phyloP scores from a whole-genome alignment of 2,329 filamentous ascomycete genomes.

The Aspergillus ochraceoroseus region DNA sequence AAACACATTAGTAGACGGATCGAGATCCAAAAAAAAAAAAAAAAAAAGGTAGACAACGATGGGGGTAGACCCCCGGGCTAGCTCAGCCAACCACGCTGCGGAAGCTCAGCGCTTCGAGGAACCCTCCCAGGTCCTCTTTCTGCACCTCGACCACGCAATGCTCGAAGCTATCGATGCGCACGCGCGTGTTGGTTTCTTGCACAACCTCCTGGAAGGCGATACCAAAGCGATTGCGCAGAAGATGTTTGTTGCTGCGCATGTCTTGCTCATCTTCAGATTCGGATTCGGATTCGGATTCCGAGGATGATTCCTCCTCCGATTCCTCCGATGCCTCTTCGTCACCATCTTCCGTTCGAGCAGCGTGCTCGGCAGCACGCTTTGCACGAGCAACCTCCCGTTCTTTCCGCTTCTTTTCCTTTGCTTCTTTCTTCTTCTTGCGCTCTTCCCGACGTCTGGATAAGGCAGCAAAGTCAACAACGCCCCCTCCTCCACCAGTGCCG shows the following conservation, averaged over 20 bases:
- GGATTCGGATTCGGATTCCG: constrained; percentile 45
- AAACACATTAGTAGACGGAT: constrained; percentile 10
- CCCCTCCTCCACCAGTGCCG: constrained; percentile 81
- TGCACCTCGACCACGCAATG: constrained; percentile 96
- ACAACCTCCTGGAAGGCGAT: constrained; percentile 95
- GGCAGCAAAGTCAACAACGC: constrained; percentile 61
- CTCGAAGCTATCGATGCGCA: constrained; percentile 94
- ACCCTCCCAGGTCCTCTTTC: constrained; percentile 87
- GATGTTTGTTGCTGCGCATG: constrained; percentile 55
- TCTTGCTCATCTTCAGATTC: constrained; percentile 55
- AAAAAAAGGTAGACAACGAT: constrained; percentile 3
- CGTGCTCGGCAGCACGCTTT: constrained; percentile 51
- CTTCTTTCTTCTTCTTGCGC: constrained; percentile 59
- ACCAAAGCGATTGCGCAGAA: constrained; percentile 83
- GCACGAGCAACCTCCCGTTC: constrained; percentile 60
- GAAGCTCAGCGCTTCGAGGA: constrained; percentile 86
- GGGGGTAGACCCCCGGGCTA: background rate
- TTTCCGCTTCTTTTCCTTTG: constrained; percentile 59
- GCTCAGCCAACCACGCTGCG: constrained; percentile 68
- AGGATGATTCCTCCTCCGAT: constrained; percentile 52
- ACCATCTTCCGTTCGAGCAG: constrained; percentile 50
- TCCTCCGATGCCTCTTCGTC: constrained; percentile 59
- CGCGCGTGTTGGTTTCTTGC: constrained; percentile 79
- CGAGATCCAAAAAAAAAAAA: constrained; percentile 2
- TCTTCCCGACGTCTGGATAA: constrained; percentile 63